These are phyloP conservation scores for Hyphopichia burtonii DNA, from an alignment of 1,139 yeast genomes.

Conservation along the genomic window DNA sequence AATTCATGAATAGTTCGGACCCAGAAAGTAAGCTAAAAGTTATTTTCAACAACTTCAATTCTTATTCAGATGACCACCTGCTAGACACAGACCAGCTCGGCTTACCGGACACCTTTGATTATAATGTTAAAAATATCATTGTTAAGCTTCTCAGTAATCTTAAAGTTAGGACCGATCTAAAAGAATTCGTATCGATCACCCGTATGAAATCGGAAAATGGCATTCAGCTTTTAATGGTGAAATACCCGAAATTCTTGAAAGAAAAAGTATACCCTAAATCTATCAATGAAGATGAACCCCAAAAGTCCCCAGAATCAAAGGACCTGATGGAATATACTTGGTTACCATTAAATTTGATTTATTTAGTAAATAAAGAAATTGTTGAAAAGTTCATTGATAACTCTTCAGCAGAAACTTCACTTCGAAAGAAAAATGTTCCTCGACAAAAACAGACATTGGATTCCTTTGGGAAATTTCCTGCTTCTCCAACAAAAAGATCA, in stretches of 20 bases:
- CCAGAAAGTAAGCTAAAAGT: not conserved
- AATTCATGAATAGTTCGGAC: not conserved
- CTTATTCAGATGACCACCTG: not conserved
- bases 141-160: slow-evolving; percentile 7
- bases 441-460: slow-evolving; percentile 12
- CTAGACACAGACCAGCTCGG: not conserved
- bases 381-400: slow-evolving; percentile 6
- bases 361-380: slow-evolving; percentile 9
- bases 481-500: slow-evolving; percentile 9
- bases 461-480: slow-evolving; percentile 8
- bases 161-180: not conserved
- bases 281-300: not conserved
- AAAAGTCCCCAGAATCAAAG: not conserved
- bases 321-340: slow-evolving; percentile 8
- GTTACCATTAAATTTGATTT: slow-evolving; percentile 15
- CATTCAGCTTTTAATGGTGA: slow-evolving; percentile 8
- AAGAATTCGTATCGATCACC: slow-evolving; percentile 1
- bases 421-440: slow-evolving; percentile 4
- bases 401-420: not conserved
- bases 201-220: slow-evolving; percentile 5
- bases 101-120: slow-evolving; percentile 5
- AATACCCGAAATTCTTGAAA: slow-evolving; percentile 5
- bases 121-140: slow-evolving; percentile 6
- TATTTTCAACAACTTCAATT: not conserved
- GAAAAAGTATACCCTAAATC: slow-evolving; percentile 4